phyloP scores from a whole-genome alignment of 2,329 filamentous ascomycete genomes.

The Calonectria naviculata region DNA sequence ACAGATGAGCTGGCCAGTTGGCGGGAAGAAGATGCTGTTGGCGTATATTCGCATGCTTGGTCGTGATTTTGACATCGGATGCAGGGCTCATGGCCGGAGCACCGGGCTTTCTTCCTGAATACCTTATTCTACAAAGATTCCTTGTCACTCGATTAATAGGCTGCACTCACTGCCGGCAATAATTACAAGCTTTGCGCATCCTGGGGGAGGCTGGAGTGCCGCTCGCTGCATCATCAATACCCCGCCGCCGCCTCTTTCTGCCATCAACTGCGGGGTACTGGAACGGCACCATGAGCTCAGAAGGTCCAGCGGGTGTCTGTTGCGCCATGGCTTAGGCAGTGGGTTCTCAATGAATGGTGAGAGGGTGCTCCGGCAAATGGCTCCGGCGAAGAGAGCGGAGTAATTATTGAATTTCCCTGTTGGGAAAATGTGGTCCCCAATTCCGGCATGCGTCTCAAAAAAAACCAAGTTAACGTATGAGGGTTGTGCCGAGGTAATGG shows the following conservation, averaged over 20 bases:
- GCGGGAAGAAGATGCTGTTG: not conserved
- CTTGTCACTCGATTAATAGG: not conserved
- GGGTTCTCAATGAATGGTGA: not conserved
- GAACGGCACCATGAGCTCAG: not conserved
- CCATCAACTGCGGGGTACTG: not conserved
- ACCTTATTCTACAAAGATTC: not conserved
- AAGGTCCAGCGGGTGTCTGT: not conserved
- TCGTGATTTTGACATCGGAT: not conserved
- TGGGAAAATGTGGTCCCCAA: not conserved
- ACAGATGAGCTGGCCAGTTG: not conserved
- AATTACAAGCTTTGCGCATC: not conserved
- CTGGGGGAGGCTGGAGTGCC: not conserved
- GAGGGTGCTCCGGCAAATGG: not conserved
- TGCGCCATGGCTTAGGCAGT: not conserved
- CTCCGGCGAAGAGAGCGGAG: not conserved
- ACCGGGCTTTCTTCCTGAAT: not conserved
- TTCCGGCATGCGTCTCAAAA: too few relatives aligned
- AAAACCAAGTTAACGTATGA: too few relatives aligned
- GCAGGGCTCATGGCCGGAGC: not conserved
- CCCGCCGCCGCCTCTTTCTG: not conserved
- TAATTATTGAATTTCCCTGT: not conserved
- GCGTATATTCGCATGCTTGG: not conserved
- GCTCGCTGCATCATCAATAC: not conserved
- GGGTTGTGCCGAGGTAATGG: too few relatives aligned
- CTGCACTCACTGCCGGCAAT: not conserved